Base-by-base conservation (phyloP, 345 rosid genomes). In the Populus davidiana region DNA sequence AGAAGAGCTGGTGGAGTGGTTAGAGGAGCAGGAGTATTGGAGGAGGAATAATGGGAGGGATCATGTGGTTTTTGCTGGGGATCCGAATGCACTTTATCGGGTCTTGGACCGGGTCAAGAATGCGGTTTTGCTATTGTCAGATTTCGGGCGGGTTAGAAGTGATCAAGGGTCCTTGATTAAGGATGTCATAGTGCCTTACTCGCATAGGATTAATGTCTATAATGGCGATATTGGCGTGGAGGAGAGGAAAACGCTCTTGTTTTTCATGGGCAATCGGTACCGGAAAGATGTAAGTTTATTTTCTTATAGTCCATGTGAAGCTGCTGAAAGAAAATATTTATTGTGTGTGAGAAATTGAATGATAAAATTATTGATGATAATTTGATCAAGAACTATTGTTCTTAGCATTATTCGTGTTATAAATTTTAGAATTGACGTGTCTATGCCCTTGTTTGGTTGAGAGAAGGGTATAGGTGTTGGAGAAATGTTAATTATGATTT, bases 201-300 rank as follows among this genome's bases (percentile, higher is more conserved):
- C 98, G 13, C 98, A 93, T 81, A 84, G 98, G 76, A 92, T 96
- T 69, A 91, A 87, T 75, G 71, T 86, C 54, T 96, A 87, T 77
- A 85, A 64, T 4, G 99, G 98, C 0, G 95, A 89, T 29, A 69
- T 89, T 8, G 92, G 95, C 16, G 88, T 91, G 2, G 78, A 88
- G 56, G 78, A 86, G 27, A 86, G 99, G 43, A 84, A 84, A 44
- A 96, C 91, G 0, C 87, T 96, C 76, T 85, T 96, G 82, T 96
- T 96, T 85, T 96, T 96, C 86, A 96, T 96, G 99, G 99, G 99
- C 5, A 96, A 96, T 81, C 92, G 98, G 8, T 96, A 87, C 79
- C 88, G 97, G 71, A 96, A 94, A 84, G 98, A 96, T 83, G 98
- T 96, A 83, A 83, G 78, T 23, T 41, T 27, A 66, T 16, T 23